Base-by-base conservation (phyloP, 345 rosid genomes). In the Sapria himalayana region DNA sequence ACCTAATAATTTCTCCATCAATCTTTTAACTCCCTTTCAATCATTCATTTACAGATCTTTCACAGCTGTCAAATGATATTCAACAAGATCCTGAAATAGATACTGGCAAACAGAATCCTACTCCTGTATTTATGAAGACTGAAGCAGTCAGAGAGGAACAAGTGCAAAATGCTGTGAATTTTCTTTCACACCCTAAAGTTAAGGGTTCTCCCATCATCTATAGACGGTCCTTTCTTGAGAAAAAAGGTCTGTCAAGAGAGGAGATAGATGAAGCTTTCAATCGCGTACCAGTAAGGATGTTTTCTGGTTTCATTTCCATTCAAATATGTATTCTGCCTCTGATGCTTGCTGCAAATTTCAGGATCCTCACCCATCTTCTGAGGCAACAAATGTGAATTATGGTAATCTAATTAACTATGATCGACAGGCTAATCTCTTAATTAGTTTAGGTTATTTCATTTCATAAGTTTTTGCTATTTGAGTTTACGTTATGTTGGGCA, bases 221-320 rank as follows among this genome's bases (percentile, higher is more conserved):
- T 51, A 61, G 99, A 49, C 64, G 99, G 35, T 84, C 95, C 1
- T 89, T 89, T 61, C 95, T 89, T 7, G 98, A 89, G 63, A 79
- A 60, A 73, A 89, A 89, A 59, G 99, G 95, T 22, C 84, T 89
- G 19, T 79, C 93, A 2, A 89, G 73, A 58, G 92, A 89, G 67
- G 99, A 89, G 64, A 79, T 89, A 5, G 93, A 89, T 29, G 99
- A 84, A 71, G 99, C 99, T 3, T 89, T 89, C 53, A 75, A 54
- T 12, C 86, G 86, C 33, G 95, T 89, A 12, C 98, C 98, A 14
- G 98, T 89, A 61, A 63, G 72, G 37, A 17, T 42, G 40, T 59
- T 29, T 23, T 48, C 17, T 18, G 7, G 38, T 25, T 13, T 21
- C 15, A 16, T 29, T 39, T 15, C 27, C 41, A 16, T 37, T 37